These are phyloP conservation scores for Dimargaris xerosporica DNA, from an alignment of 192 early-diverging fungal genomes.

Conservation along the genomic window DNA sequence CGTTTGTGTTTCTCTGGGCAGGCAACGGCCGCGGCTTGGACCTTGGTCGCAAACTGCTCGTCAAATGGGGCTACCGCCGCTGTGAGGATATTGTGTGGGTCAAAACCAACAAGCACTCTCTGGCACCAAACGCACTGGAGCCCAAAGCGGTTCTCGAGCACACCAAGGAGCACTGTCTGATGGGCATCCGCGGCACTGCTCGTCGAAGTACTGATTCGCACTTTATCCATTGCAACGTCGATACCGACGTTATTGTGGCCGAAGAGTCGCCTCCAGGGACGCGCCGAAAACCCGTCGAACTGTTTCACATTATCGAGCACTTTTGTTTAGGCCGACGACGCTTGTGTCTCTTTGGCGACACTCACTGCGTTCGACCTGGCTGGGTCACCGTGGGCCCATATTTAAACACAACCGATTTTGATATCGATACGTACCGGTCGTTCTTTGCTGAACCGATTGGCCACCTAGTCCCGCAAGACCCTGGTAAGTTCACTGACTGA, in stretches of 20 bases:
- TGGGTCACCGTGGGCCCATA: constrained; percentile 41
- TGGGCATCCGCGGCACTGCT: constrained; percentile 51
- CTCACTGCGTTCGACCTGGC: constrained; percentile 39
- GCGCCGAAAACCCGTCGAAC: constrained; percentile 38
- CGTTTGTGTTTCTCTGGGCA: constrained; percentile 48
- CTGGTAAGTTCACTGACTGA: too few relatives aligned
- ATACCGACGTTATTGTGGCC: constrained; percentile 49
- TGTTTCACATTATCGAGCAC: constrained; percentile 46
- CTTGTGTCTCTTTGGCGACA: constrained; percentile 45
- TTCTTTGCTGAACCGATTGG: constrained; percentile 21
- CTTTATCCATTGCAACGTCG: constrained; percentile 57
- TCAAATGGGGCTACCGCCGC: constrained; percentile 46
- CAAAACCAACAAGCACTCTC: constrained; percentile 35
- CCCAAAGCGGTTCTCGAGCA: constrained; percentile 32
- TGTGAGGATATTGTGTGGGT: constrained; percentile 54
- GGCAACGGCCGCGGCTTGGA: constrained; percentile 38
- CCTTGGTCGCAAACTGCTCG: constrained; percentile 35
- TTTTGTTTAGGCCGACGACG: constrained; percentile 46
- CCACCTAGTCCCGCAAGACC: constrained; percentile 16
- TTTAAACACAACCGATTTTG: constrained; percentile 31
- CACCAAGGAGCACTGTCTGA: constrained; percentile 50
- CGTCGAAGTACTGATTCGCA: constrained; percentile 43
- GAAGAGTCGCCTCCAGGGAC: constrained; percentile 29
- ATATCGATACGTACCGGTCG: constrained; percentile 19
- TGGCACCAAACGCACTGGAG: neutral